Evolutionary conservation across 352 stramenopile genomes (phyloP), one percentile per base, ranked within the genome.

Genomic region (Globisporangium irregulare): DNA sequence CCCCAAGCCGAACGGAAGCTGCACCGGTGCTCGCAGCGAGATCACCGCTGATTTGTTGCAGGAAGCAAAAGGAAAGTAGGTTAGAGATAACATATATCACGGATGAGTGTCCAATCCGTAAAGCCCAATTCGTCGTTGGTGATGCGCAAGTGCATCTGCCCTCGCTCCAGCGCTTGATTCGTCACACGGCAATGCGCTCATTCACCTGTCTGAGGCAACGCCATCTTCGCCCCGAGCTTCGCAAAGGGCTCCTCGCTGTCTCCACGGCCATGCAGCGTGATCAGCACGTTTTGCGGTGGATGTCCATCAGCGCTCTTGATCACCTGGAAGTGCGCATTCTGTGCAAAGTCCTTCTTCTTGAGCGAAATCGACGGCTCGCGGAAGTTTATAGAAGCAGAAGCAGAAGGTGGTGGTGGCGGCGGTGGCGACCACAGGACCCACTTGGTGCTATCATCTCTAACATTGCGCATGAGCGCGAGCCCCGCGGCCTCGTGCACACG

Each of bases 251-350:
- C 70, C n/a, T 84, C 74, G 29, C 74, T 86, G 64, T 89, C 82
- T 6, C 84, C 84, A 32, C 79, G 80, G 3, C 82, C 84, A 32
- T 92, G 84, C 22, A 92, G 69, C 63, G 91, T 78, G 34, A 92
- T 29, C 6, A 91, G 66, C 27, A 90, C 27, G 56, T 90, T 92
- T 59, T 92, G 78, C 50, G 76, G 62, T 36, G 72, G 54, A 18
- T 76, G 57, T 4, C 60, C 57, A 25, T 72, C 58, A 22, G 59
- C 55, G 22, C 70, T 70, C 1, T 70, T 1, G n/a, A 73, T 50
- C 20, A 80, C 57, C 9, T 70, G 29, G 53, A 90, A 87, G 60
- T 20, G 74, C 57, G 32, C 25, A 29, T 56, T 46, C 0, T 1
- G 70, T 3, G 62, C 61, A 58, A 73, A 73, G 36, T 68, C n/a